Evolutionary conservation across 768 basidiomycete genomes (phyloP), one percentile per base, ranked within the genome.

Genomic region (Trametes sanguinea): DNA sequence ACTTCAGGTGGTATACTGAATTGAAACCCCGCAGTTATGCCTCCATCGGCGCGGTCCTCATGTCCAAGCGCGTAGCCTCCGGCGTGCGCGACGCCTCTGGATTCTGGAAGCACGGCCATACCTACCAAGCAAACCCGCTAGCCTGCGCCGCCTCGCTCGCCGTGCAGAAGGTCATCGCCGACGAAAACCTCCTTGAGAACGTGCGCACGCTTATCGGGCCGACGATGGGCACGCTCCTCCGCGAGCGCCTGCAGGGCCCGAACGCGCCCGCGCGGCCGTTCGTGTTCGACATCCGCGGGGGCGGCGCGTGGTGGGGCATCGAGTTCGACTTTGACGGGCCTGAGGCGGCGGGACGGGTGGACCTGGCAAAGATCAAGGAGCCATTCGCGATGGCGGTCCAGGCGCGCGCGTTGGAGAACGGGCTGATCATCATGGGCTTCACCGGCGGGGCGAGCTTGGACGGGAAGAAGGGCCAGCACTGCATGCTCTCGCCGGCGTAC

Each of bases 81-180:
- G 92, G 87, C 10, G 83, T 95, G 61, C 80, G 82, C 13, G 82
- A 79, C 61, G 78, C 83, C n/a, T 83, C 87, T 10, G 90, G 90
- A 32, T 74, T 88, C 61, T 86, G 88, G 81, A 90, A 92, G 70
- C 90, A 93, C 72, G 92, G 91, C 0, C 92, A 94, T 73, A 92
- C 92, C 3, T 94, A 92, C 71, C 68, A 92, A 85, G 85, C 83
- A 8, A 85, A 92, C 72, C 91, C 92, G 2, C 68, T 93, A 55
- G 81, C 87, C 0, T 93, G 90, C 67, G 88, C 88, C 9, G 92
- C 90, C 17, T 80, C 92, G 14, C 78, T 95, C 32, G 93, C 91
- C 1, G 93, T 94, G 47, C 90, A 93, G 68, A 79, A 84, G 54
- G 86, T 89, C 45, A 87, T 94, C 57, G 72, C 77, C 57, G 76